phyloP scores from a whole-genome alignment of 257 asterid genomes.

The Catharanthus roseus region DNA sequence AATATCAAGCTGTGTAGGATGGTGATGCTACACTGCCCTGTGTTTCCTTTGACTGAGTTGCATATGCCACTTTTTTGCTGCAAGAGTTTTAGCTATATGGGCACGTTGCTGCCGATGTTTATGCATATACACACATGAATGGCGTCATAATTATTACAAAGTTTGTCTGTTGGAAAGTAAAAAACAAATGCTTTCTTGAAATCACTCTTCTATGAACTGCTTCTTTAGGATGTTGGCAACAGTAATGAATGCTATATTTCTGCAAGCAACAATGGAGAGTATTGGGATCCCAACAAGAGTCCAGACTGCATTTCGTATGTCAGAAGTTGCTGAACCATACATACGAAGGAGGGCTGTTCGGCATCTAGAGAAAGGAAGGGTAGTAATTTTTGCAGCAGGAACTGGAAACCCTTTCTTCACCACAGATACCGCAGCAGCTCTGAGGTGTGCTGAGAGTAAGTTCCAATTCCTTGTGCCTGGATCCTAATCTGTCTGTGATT shows the following conservation, averaged over 20 bases:
- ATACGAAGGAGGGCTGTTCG: constrained; percentile 90
- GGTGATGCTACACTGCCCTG: not conserved
- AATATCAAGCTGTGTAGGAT: not conserved
- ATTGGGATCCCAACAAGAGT: constrained; percentile 96
- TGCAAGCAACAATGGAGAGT: constrained; percentile 99
- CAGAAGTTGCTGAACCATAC: constrained; percentile 98
- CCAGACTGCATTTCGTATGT: constrained; percentile 98
- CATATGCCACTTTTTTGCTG: not conserved
- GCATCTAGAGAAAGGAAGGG: constrained; percentile 97
- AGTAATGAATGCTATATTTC: constrained; percentile 93
- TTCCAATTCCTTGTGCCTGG: constrained; percentile 12
- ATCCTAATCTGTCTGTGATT: constrained; percentile 3
- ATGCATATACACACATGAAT: not conserved
- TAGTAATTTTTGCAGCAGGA: constrained; percentile 95
- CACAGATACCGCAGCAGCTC: constrained; percentile 99
- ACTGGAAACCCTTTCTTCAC: constrained; percentile 99
- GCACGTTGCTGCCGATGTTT: not conserved
- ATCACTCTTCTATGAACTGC: constrained; percentile 2
- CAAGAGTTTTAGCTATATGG: not conserved
- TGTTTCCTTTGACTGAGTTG: not conserved
- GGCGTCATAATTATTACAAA: not conserved
- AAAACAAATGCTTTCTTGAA: not conserved
- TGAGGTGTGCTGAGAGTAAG: constrained; percentile 94
- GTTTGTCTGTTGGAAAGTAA: not conserved
- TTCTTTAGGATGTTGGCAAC: constrained; percentile 93